Evolutionary conservation across 177 flowering plant species (phyloP).

Genomic region (Vitis hybrid): DNA sequence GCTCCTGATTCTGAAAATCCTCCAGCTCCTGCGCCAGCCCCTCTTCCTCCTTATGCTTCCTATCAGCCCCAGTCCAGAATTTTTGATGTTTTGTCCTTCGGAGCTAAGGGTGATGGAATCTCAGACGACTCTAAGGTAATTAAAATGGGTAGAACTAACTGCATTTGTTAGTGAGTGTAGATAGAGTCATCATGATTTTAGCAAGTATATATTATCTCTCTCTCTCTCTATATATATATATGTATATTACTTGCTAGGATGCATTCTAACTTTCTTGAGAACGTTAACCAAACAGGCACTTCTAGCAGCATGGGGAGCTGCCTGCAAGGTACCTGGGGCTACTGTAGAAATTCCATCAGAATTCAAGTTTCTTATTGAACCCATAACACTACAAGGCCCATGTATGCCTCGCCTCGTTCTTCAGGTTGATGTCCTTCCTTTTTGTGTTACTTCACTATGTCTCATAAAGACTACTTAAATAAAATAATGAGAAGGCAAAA

Average conservation of each 20-base stretch:
- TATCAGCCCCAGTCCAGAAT: conserved; percentile 19
- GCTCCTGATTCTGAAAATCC: conserved; percentile 6
- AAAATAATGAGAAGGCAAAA: not conserved
- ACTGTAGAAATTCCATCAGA: conserved; percentile 55
- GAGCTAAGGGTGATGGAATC: conserved; percentile 79
- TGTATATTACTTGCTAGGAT: not conserved
- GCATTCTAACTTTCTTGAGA: not conserved
- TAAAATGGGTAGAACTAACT: not conserved
- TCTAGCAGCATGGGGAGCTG: conserved; percentile 73
- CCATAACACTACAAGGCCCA: conserved; percentile 76
- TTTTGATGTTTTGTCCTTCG: conserved; percentile 61
- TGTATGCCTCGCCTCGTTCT: conserved; percentile 69
- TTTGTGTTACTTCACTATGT: not conserved
- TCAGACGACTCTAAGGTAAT: conserved; percentile 74
- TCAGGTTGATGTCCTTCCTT: conserved; percentile 41
- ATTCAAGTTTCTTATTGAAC: conserved; percentile 57
- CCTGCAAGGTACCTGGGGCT: conserved; percentile 57
- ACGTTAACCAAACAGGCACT: conserved; percentile 48
- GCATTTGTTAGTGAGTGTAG: too few relatives aligned
- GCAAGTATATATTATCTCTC: too few relatives aligned
- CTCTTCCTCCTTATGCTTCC: conserved; percentile 20
- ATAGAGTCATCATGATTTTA: too few relatives aligned
- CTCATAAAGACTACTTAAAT: not conserved
- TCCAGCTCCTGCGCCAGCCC: conserved; percentile 27
- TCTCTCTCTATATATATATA: too few relatives aligned